These are phyloP conservation scores for Lasiodiplodia gonubiensis DNA, from an alignment of 2,329 filamentous ascomycete genomes.

Conservation along the genomic window DNA sequence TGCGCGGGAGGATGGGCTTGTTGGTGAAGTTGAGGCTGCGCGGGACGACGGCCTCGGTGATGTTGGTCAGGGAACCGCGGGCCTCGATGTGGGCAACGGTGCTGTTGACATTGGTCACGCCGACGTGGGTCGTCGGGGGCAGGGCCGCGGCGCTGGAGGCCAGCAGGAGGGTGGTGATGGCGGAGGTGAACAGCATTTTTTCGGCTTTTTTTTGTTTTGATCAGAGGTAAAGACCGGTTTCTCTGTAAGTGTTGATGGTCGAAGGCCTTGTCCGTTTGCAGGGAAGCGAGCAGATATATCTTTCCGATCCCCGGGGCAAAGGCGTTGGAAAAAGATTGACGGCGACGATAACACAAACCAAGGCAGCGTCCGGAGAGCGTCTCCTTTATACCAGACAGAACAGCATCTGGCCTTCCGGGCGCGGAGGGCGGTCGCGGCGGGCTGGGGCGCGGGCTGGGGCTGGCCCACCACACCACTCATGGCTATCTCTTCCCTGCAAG, in stretches of 20 bases:
- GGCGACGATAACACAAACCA: slow-evolving; percentile 6
- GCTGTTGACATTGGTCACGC: slow-evolving; percentile 6
- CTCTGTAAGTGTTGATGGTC: neutral
- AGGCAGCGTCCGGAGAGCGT: neutral
- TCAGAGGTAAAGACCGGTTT: slow-evolving; percentile 2
- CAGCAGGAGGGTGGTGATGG: slow-evolving; percentile 8
- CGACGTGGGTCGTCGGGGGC: slow-evolving; percentile 1
- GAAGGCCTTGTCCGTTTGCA: neutral
- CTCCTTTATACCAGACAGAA: slow-evolving; percentile 19
- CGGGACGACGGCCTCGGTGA: slow-evolving; percentile 12
- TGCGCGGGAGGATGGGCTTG: neutral
- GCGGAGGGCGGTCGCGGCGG: slow-evolving; percentile 18
- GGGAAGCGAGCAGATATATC: neutral
- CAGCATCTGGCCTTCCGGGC: slow-evolving; percentile 1
- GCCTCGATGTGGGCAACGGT: neutral
- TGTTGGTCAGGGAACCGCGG: slow-evolving; percentile 11
- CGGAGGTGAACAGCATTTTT: slow-evolving; percentile 21
- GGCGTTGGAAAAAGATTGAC: slow-evolving; percentile 17
- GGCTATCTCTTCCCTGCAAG: slow-evolving; percentile 19
- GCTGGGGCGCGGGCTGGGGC: slow-evolving; percentile 20
- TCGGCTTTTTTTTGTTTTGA: neutral
- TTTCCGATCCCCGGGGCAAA: neutral
- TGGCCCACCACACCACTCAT: slow-evolving; percentile 18
- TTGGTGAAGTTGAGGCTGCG: neutral
- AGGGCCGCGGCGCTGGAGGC: slow-evolving; percentile 20